Evolutionary conservation across 2,329 filamentous ascomycete species (phyloP).

Genomic region (Aureobasidium sp.): DNA sequence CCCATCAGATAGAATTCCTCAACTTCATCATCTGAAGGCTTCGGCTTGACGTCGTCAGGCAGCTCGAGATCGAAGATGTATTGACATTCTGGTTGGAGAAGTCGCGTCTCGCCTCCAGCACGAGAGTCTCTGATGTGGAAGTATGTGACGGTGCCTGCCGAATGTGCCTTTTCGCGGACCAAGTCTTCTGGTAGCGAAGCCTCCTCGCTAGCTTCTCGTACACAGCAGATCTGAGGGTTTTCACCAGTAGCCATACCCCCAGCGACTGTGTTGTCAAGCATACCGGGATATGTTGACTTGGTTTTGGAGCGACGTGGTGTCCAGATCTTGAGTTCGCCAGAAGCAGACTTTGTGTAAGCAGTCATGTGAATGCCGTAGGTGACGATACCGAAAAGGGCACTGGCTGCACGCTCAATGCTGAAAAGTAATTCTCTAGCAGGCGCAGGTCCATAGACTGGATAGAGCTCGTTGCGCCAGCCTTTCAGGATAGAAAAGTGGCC

Average conservation of each 20-base stretch:
- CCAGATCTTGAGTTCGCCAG: constrained; percentile 67
- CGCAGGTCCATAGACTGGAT: constrained; percentile 62
- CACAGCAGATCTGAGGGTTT: constrained; percentile 68
- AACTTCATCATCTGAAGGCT: constrained; percentile 82
- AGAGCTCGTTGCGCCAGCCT: constrained; percentile 75
- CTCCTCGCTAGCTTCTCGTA: constrained; percentile 85
- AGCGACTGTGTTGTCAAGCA: constrained; percentile 92
- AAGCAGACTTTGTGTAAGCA: constrained; percentile 52
- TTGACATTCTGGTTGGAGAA: constrained; percentile 85
- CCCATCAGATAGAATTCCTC: constrained; percentile 73
- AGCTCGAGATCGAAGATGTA: constrained; percentile 88
- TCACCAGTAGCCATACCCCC: constrained; percentile 78
- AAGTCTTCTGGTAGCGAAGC: constrained; percentile 67
- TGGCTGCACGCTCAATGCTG: constrained; percentile 69
- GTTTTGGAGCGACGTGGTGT: constrained; percentile 65
- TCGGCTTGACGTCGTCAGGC: constrained; percentile 57
- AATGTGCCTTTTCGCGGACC: constrained; percentile 53
- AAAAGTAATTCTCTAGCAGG: constrained; percentile 56
- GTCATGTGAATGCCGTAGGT: constrained; percentile 76
- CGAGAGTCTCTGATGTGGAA: constrained; percentile 69
- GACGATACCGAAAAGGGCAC: constrained; percentile 65
- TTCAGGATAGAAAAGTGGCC: constrained; percentile 64
- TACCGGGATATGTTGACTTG: constrained; percentile 84
- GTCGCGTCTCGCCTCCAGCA: constrained; percentile 70
- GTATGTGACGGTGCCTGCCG: constrained; percentile 72